Conservation (phyloP, 345 rosid species). For the Zanthoxylum bungeanum region DNA sequence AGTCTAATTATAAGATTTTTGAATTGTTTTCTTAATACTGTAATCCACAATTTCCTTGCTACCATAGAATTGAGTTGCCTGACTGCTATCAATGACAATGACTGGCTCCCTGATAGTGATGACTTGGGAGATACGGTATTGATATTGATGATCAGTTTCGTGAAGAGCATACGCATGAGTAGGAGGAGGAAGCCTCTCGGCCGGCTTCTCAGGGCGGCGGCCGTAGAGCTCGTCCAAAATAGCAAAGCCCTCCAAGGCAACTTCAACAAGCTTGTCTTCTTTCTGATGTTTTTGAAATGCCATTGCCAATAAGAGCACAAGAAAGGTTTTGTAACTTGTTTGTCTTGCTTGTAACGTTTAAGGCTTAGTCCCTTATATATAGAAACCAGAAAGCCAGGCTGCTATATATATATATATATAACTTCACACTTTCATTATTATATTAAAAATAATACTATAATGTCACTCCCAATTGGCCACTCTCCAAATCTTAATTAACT, state of each 20-base stretch:
- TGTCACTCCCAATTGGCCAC: neutral
- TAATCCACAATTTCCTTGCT: neutral
- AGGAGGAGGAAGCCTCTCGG: neutral
- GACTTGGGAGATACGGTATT: neutral
- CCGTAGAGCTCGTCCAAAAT: conserved; percentile 7
- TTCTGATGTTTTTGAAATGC: neutral
- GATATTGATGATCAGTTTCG: neutral
- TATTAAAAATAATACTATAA: no score
- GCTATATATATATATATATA: no score
- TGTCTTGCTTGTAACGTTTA: neutral
- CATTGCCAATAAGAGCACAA: neutral
- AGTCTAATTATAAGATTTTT: neutral
- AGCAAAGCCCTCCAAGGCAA: conserved; percentile 20
- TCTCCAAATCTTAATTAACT: neutral
- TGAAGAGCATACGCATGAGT: neutral
- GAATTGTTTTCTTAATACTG: neutral
- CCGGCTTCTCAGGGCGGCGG: neutral
- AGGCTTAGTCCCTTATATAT: neutral
- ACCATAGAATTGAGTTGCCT: conserved; percentile 2
- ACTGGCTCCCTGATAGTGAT: neutral
- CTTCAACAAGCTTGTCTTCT: conserved; percentile 14
- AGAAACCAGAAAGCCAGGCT: neutral
- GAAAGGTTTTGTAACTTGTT: neutral
- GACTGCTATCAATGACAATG: neutral
- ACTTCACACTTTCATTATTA: neutral